Evolutionary conservation across 345 rosid species (phyloP), one percentile per base, ranked within the genome.

Genomic region (Conringia planisiliqua): DNA sequence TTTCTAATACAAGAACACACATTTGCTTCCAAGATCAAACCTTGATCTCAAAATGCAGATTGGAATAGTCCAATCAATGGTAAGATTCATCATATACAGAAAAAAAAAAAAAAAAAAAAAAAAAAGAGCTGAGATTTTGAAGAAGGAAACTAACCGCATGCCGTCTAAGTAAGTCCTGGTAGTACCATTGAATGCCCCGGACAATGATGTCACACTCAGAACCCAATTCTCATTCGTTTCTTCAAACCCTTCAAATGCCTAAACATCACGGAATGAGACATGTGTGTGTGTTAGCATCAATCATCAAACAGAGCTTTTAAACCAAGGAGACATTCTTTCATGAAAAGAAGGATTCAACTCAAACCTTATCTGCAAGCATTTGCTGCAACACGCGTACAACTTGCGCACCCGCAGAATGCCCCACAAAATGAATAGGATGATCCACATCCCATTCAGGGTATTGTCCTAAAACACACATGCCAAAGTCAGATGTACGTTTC

Each of bases 341-440:
- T 13, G 0, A 20, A 38, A 70, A 62, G 20, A 52, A 36, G 74
- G 58, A 38, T 38, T 29, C 10, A 29, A 18, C 32, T 7, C 62
- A 20, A 76, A 90, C 99, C 93, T 96, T 89, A 70, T 92, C 93
- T 4, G 93, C 93, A 36, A 96, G 96, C 98, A 95, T 92, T 87
- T 95, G 97, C 85, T 95, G 99, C 93, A 95, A 73, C 59, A 92
- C 87, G 3, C 99, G 98, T 44, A 92, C 89, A 20, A 96, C 99
- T 82, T 92, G 99, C 0, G 97, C 99, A 42, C 99, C 98, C 0
- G 99, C 98, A 0, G 98, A 96, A 79, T 96, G 99, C 22, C 99
- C 99, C 30, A 96, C 95, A 76, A 96, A 90, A 71, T 92, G 98
- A 76, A 96, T 84, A 12, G 99, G 99, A 74, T 96, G 98, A 74